A percentile compares a stretch with the other conserved stretches of the same genome.
Evolutionary conservation across 352 stramenopile species (phyloP).

Genomic region (Globisporangium viniferum): DNA sequence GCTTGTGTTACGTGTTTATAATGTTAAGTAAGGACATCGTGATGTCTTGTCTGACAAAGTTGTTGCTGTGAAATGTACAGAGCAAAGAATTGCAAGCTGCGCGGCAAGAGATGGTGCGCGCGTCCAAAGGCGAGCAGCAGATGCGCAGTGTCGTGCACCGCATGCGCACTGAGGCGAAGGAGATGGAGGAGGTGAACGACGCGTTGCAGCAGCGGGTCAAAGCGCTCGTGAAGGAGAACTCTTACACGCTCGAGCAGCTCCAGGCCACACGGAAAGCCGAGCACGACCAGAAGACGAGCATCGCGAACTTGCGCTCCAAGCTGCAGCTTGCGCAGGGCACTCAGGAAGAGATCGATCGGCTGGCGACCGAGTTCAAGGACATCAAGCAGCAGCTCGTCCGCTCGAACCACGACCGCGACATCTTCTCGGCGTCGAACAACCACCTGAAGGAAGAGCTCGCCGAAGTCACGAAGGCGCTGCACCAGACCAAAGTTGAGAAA

Average conservation of each 20-base stretch:
- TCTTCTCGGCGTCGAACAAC: slow-evolving; percentile 74
- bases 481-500: slow-evolving; percentile 62
- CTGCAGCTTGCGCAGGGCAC: slow-evolving; percentile 61
- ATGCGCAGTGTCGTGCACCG: slow-evolving; percentile 67
- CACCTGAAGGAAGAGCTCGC: slow-evolving; percentile 70
- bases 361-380: slow-evolving; percentile 60
- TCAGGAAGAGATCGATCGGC: slow-evolving; percentile 61
- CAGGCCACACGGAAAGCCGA: slow-evolving; percentile 68
- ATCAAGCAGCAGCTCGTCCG: slow-evolving; percentile 61
- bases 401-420: slow-evolving; percentile 71
- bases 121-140: slow-evolving; percentile 68
- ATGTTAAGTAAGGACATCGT: neutral
- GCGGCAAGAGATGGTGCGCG: slow-evolving; percentile 58
- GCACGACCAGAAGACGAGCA: slow-evolving; percentile 65
- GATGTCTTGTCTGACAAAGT: neutral
- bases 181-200: slow-evolving; percentile 71
- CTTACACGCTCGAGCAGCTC: slow-evolving; percentile 74
- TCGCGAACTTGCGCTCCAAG: slow-evolving; percentile 62
- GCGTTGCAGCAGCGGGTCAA: slow-evolving; percentile 73
- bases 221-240: slow-evolving; percentile 73
- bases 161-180: slow-evolving; percentile 60
- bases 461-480: slow-evolving; percentile 62
- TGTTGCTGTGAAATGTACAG: slow-evolving; percentile 15
- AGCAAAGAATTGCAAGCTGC: slow-evolving; percentile 68
- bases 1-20: too few species aligned